Conservation (phyloP, 345 rosid species). For the Eucalyptus albens region DNA sequence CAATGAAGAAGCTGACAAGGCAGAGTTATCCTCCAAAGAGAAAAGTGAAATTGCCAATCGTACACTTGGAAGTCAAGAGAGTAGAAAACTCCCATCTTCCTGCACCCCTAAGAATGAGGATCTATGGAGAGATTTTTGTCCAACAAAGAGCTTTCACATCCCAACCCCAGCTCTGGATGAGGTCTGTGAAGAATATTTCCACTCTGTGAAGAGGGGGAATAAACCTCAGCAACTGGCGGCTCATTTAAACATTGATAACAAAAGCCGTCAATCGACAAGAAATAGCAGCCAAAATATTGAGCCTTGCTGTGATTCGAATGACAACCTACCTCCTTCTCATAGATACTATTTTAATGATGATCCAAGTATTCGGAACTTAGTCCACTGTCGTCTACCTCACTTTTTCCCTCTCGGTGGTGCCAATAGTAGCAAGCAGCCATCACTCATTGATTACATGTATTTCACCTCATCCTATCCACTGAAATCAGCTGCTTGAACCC, state of each 20-base stretch:
- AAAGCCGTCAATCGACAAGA: not conserved
- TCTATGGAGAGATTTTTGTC: conserved; percentile 61
- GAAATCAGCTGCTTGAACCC: not conserved
- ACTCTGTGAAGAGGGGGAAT: conserved; percentile 23
- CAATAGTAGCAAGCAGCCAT: conserved; percentile 13
- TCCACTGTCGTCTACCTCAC: conserved; percentile 51
- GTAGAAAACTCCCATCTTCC: conserved; percentile 6
- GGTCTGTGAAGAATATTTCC: conserved; percentile 68
- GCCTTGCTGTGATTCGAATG: conserved; percentile 15
- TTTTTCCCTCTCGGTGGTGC: conserved; percentile 42
- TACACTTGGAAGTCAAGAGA: conserved; percentile 8
- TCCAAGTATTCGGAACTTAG: conserved; percentile 50
- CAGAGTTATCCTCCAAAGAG: conserved; percentile 6
- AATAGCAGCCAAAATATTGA: conserved; percentile 5
- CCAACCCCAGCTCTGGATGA: conserved; percentile 80
- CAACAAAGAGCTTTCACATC: conserved; percentile 20
- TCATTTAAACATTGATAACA: not conserved
- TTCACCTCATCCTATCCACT: not conserved
- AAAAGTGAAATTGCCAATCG: not conserved
- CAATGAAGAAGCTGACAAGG: conserved; percentile 6
- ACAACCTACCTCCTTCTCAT: conserved; percentile 62
- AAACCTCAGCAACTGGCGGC: conserved; percentile 8
- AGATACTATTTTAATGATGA: conserved; percentile 66
- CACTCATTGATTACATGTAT: conserved; percentile 59
- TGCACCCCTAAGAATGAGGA: conserved; percentile 18